Evolutionary conservation across 2,329 filamentous ascomycete genomes (phyloP).

Genomic region (Gaeumannomyces tritici): DNA sequence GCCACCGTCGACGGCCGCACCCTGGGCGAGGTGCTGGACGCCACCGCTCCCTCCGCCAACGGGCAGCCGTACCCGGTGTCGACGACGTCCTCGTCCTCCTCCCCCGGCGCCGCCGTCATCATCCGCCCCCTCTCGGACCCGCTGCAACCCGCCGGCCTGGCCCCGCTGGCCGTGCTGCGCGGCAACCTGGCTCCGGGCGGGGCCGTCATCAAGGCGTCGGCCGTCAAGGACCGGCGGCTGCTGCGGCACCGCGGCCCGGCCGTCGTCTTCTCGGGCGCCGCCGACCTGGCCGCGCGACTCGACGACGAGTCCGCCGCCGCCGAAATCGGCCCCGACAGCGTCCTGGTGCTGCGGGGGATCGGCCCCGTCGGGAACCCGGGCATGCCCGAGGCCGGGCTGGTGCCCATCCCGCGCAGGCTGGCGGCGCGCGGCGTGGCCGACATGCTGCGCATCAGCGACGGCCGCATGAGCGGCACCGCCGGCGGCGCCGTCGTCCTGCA

Average conservation of each 20-base stretch:
- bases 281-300: constrained; percentile 60
- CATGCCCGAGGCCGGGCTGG: constrained; percentile 74
- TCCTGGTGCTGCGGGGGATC: constrained; percentile 79
- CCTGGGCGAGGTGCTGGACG: constrained; percentile 67
- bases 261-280: constrained; percentile 64
- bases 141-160: constrained; percentile 47
- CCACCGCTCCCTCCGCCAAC: constrained; percentile 44
- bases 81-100: neutral
- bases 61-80: constrained; percentile 23
- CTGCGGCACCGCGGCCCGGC: constrained; percentile 35
- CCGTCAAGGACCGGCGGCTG: constrained; percentile 60
- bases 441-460: constrained; percentile 78
- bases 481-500: constrained; percentile 89
- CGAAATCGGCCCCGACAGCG: constrained; percentile 48
- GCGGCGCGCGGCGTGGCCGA: constrained; percentile 68
- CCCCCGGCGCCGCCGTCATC: constrained; percentile 12
- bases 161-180: constrained; percentile 54
- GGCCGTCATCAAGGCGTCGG: constrained; percentile 85
- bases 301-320: constrained; percentile 38
- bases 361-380: constrained; percentile 84
- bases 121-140: constrained; percentile 58
- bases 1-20: constrained; percentile 79
- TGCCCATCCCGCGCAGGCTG: constrained; percentile 63
- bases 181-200: constrained; percentile 81
- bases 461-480: constrained; percentile 75